Evolutionary conservation across 306 rosid species (phyloP), one percentile per base, ranked within the genome.

Genomic region (Chamaecrista fasciculata): DNA sequence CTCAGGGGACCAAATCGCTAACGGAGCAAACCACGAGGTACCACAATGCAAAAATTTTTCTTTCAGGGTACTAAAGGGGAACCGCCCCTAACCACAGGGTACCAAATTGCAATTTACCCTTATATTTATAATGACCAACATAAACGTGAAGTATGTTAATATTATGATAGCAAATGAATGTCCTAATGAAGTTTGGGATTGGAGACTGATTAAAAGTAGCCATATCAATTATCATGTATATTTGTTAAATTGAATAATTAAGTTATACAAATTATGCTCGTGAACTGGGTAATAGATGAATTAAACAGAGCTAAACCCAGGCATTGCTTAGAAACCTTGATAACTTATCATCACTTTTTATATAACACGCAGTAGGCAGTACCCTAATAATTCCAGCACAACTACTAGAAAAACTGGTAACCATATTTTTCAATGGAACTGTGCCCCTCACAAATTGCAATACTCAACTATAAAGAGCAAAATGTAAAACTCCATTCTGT

Each of bases 401-500:
- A n/a, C n/a, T n/a, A n/a, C n/a, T n/a, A n/a, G n/a, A n/a, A n/a
- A 26, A 75, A 29, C 5, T 29, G 34, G 34, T 5, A 3, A 66
- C 37, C 70, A 78, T 63, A 12, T 34, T 66, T 60, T 72, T 72
- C 50, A 49, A 44, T 57, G 33, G 55, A 34, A 60, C 37, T 50
- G 33, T 33, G n/a, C 11, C 49, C 24, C 28, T 47, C 50, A n/a
- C n/a, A n/a, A n/a, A n/a, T n/a, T n/a, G 69, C 67, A 26, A 50
- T 26, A 47, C 57, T 25, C 59, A 31, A 53, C 62, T 61, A 28
- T 21, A 71, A 36, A 61, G 36, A 48, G 62, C 70, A 78, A 42
- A 47, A 71, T 75, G 62, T 72, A 55, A 71, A 72, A 63, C 63
- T 63, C 53, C 56, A 34, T 43, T 37, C 48, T 74, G 67, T 28